Conservation (phyloP, 2,329 filamentous ascomycete species). For the Nothopassalora personata region DNA sequence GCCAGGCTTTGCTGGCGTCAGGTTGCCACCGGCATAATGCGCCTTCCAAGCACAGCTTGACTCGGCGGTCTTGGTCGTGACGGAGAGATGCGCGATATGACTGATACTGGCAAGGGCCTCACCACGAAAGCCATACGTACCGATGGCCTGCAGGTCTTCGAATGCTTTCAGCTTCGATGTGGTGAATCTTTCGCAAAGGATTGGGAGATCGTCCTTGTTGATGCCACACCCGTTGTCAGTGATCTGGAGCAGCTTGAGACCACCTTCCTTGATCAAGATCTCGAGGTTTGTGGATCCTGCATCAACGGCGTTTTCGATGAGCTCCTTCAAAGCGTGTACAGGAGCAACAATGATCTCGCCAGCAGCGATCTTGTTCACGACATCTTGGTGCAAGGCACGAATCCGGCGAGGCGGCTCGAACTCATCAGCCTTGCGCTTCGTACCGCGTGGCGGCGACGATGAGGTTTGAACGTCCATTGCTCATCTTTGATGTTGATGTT, state of each 20-base stretch:
- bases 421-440: slow-evolving; percentile 33
- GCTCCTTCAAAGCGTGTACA: slow-evolving; percentile 89
- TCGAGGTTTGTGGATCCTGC: slow-evolving; percentile 91
- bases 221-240: slow-evolving; percentile 97
- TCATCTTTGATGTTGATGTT: neutral
- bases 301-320: slow-evolving; percentile 96
- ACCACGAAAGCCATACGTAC: slow-evolving; percentile 95
- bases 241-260: slow-evolving; percentile 90
- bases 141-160: slow-evolving; percentile 83
- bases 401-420: slow-evolving; percentile 43
- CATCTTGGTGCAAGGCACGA: slow-evolving; percentile 80
- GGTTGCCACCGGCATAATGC: slow-evolving; percentile 75
- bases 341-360: slow-evolving; percentile 96
- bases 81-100: slow-evolving; percentile 90
- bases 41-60: slow-evolving; percentile 88
- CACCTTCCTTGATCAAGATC: slow-evolving; percentile 88
- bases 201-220: slow-evolving; percentile 82
- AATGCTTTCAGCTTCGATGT: slow-evolving; percentile 94
- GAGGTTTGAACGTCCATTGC: slow-evolving; percentile 1
- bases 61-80: slow-evolving; percentile 87
- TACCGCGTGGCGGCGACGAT: slow-evolving; percentile 28
- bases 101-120: slow-evolving; percentile 97
- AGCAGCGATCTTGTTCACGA: slow-evolving; percentile 97
- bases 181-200: slow-evolving; percentile 92
- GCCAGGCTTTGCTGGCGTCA: slow-evolving; percentile 79